These are phyloP conservation scores for Myrica gale DNA, from an alignment of 306 rosid genomes.

Conservation along the genomic window DNA sequence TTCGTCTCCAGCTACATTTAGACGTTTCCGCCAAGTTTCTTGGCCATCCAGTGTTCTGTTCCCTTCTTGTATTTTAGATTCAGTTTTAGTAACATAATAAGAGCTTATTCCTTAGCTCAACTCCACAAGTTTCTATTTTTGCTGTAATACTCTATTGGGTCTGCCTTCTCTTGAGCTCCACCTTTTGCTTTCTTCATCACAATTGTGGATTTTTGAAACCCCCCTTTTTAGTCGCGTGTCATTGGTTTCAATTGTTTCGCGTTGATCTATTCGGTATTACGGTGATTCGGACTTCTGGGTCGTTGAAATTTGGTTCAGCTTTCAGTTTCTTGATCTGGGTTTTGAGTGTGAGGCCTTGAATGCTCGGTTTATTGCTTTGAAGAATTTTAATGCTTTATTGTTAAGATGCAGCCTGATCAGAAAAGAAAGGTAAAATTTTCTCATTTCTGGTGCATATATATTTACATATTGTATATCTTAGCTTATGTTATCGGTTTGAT, in stretches of 20 bases:
- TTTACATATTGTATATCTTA: background rate
- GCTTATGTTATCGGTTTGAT: conserved; percentile 3
- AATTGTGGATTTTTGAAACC: conserved; percentile 19
- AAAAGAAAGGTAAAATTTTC: conserved; percentile 75
- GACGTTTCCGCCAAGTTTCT: conserved; percentile 40
- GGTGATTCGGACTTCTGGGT: conserved; percentile 38
- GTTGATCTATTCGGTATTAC: conserved; percentile 37
- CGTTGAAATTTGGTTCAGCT: conserved; percentile 28
- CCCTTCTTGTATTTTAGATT: conserved; percentile 24
- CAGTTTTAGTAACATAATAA: conserved; percentile 6
- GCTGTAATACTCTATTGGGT: conserved; percentile 25
- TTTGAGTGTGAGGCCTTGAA: conserved; percentile 41
- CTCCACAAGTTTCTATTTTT: conserved; percentile 18
- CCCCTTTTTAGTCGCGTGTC: conserved; percentile 19
- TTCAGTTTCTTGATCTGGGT: conserved; percentile 38
- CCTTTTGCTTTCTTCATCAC: conserved; percentile 15
- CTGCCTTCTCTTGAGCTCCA: conserved; percentile 18
- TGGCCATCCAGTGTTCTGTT: conserved; percentile 10
- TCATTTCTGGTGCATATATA: background rate
- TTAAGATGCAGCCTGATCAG: conserved; percentile 79
- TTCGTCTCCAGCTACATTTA: conserved; percentile 49
- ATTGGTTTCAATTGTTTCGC: conserved; percentile 29
- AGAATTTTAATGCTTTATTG: conserved; percentile 47
- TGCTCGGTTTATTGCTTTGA: conserved; percentile 34
- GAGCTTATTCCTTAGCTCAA: conserved; percentile 26